phyloP scores from a whole-genome alignment of 768 basidiomycete genomes.

The Leucosporidium creatinivorum region DNA sequence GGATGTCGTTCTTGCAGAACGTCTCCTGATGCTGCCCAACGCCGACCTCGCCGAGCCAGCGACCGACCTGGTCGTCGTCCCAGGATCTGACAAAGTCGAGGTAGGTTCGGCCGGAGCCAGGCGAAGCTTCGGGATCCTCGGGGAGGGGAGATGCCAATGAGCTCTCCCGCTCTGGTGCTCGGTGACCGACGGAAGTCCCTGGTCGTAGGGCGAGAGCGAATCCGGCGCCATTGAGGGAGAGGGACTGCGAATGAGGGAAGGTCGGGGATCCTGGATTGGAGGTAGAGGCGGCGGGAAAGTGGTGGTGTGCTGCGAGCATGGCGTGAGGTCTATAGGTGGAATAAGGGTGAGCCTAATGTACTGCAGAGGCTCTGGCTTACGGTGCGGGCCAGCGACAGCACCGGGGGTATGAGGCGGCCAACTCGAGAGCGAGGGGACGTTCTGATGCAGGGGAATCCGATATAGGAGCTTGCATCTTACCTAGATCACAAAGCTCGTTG shows the following conservation, averaged over 20 bases:
- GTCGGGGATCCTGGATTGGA: conserved; percentile 5
- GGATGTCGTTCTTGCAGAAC: conserved; percentile 81
- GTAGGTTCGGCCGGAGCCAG: conserved; percentile 27
- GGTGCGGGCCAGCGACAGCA: too few relatives aligned
- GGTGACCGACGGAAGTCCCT: conserved; percentile 4
- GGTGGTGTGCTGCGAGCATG: conserved; percentile 5
- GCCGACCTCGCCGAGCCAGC: conserved; percentile 59
- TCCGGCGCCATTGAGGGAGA: conserved; percentile 12
- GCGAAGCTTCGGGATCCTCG: neutral
- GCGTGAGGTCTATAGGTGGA: neutral
- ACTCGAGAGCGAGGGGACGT: too few relatives aligned
- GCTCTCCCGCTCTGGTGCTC: neutral
- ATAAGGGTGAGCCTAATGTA: too few relatives aligned
- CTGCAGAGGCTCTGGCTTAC: too few relatives aligned
- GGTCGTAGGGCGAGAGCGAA: conserved; percentile 17
- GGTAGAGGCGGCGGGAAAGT: neutral
- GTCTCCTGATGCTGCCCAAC: conserved; percentile 49
- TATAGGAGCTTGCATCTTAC: too few relatives aligned
- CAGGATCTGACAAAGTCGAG: conserved; percentile 40
- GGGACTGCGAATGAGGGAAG: conserved; percentile 14
- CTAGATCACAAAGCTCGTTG: too few relatives aligned
- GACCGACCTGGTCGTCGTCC: conserved; percentile 46
- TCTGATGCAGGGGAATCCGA: too few relatives aligned
- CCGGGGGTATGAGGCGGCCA: too few relatives aligned
- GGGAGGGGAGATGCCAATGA: neutral